Percentiles rank a stretch among this genome's conserved stretches.
These are phyloP conservation scores for Talaromyces stipitatus DNA, from an alignment of 495 filamentous ascomycete species.

Conservation along the genomic window DNA sequence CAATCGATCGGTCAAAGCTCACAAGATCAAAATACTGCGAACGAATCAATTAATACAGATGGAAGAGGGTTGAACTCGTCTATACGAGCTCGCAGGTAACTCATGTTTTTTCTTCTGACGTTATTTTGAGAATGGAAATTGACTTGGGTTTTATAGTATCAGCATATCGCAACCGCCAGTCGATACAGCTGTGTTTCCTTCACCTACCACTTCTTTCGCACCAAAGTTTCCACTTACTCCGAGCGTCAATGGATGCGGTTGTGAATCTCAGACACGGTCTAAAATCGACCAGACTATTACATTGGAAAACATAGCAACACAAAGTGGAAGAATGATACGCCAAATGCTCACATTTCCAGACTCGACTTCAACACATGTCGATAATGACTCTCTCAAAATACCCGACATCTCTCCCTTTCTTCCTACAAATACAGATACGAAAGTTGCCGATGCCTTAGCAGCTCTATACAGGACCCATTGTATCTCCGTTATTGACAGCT, in stretches of 20 bases:
- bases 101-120: background rate
- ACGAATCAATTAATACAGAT: slow-evolving; percentile 6
- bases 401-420: slow-evolving; percentile 72
- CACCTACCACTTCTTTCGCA: slow-evolving; percentile 40
- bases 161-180: slow-evolving; percentile 45
- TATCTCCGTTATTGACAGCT: slow-evolving; percentile 87
- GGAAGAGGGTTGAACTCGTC: background rate
- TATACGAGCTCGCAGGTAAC: slow-evolving; percentile 7
- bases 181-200: slow-evolving; percentile 64
- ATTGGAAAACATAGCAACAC: slow-evolving; percentile 33
- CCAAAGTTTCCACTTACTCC: slow-evolving; percentile 21
- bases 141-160: slow-evolving; percentile 18
- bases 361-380: slow-evolving; percentile 41
- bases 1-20: slow-evolving; percentile 18
- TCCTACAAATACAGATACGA: slow-evolving; percentile 66
- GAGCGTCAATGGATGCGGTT: slow-evolving; percentile 20
- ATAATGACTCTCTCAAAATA: slow-evolving; percentile 62
- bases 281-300: slow-evolving; percentile 23
- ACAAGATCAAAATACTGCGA: slow-evolving; percentile 17
- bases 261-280: slow-evolving; percentile 16
- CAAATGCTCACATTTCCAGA: slow-evolving; percentile 61
- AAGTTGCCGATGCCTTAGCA: slow-evolving; percentile 70
- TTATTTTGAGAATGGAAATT: background rate
- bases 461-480: slow-evolving; percentile 90
- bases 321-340: slow-evolving; percentile 48